Evolutionary conservation across 352 stramenopile species (phyloP).

Genomic region (Globisporangium parvum): DNA sequence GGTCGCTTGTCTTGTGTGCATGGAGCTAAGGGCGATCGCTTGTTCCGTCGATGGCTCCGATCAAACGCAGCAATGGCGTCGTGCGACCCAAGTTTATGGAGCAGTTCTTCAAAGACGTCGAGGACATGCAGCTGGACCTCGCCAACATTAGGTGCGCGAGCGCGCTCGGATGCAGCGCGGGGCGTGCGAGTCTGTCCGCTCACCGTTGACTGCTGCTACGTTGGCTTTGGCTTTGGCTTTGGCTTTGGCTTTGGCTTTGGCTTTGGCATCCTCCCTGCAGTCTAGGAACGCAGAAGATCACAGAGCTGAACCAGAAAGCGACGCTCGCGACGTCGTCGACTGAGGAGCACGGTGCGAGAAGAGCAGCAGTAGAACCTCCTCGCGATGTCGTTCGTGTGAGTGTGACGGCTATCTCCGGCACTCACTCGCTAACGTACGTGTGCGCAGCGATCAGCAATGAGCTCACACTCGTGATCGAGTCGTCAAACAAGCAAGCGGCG

Average conservation of each 20-base stretch:
- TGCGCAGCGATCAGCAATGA: slow-evolving; percentile 82
- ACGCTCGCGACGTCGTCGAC: slow-evolving; percentile 91
- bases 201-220: not conserved
- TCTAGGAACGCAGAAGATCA: slow-evolving; percentile 88
- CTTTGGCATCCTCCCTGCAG: slow-evolving; percentile 22
- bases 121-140: slow-evolving; percentile 93
- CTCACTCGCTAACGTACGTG: not conserved
- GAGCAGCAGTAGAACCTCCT: not conserved
- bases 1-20: not conserved
- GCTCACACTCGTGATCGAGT: slow-evolving; percentile 87
- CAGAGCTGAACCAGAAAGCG: slow-evolving; percentile 90
- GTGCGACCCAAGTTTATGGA: slow-evolving; percentile 89
- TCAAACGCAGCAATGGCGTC: slow-evolving; percentile 27
- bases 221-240: too few relatives aligned
- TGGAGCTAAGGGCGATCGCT: not conserved
- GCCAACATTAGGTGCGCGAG: slow-evolving; percentile 70
- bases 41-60: not conserved
- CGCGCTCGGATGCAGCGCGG: too few relatives aligned
- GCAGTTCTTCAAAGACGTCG: slow-evolving; percentile 94
- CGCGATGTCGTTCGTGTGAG: too few relatives aligned
- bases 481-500: slow-evolving; percentile 90
- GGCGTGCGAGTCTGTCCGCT: not conserved
- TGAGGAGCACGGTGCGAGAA: slow-evolving; percentile 73
- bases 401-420: not conserved
- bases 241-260: too few relatives aligned